These are phyloP conservation scores for Ceratobasidium papillatum DNA, from an alignment of 1,284 basidiomycete genomes.

Conservation along the genomic window DNA sequence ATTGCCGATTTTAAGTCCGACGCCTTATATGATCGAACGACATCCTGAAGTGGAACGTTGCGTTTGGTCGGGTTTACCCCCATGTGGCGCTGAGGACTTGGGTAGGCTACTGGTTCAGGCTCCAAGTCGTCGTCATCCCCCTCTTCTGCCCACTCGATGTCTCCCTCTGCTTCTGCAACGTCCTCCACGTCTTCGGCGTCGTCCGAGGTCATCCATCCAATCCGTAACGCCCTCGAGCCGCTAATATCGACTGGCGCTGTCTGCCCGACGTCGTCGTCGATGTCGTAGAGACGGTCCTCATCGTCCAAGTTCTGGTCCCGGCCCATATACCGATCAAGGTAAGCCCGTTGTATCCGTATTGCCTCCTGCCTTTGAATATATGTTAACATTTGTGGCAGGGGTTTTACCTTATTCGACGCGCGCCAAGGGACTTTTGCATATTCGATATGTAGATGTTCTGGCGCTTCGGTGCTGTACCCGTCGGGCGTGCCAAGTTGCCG, in stretches of 20 bases:
- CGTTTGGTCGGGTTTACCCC: background rate
- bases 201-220: background rate
- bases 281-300: too few species aligned
- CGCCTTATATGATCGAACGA: background rate
- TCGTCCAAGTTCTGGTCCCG: background rate
- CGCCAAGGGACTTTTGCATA: constrained; percentile 41
- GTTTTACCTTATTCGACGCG: constrained; percentile 23
- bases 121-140: background rate
- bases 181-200: background rate
- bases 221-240: too few species aligned
- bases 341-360: constrained; percentile 6
- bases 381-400: constrained; percentile 36
- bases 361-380: constrained; percentile 38
- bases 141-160: background rate
- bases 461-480: constrained; percentile 39
- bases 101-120: background rate
- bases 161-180: background rate
- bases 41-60: background rate
- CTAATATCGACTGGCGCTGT: too few species aligned
- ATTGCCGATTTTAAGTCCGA: background rate
- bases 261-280: too few species aligned
- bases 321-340: constrained; percentile 1
- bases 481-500: constrained; percentile 37
- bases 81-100: background rate
- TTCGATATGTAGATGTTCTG: constrained; percentile 42